Percentiles rank a stretch among this genome's conserved stretches.
Conservation (phyloP, 768 basidiomycete genomes). For the Coprinopsis sp. region DNA sequence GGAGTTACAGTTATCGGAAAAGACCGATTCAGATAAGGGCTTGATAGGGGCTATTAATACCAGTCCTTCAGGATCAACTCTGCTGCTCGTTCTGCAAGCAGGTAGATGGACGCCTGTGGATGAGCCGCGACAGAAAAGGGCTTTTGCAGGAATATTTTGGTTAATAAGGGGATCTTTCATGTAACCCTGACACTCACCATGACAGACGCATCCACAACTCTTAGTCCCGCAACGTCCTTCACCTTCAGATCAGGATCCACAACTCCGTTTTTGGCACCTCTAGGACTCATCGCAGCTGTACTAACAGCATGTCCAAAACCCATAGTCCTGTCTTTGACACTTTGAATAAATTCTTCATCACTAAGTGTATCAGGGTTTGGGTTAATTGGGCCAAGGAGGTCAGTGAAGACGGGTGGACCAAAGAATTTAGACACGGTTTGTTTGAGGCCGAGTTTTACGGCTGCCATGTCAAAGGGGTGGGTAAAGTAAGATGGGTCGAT, state of each 20-base stretch:
- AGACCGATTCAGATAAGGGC: too few species aligned
- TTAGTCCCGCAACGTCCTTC: slow-evolving; percentile 22
- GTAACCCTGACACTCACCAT: slow-evolving; percentile 13
- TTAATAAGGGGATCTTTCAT: background rate
- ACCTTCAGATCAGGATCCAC: slow-evolving; percentile 25
- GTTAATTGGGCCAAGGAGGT: slow-evolving; percentile 7
- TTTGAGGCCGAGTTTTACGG: slow-evolving; percentile 12
- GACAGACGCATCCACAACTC: slow-evolving; percentile 25
- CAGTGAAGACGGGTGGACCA: slow-evolving; percentile 11
- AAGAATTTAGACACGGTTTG: slow-evolving; percentile 9
- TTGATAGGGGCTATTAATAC: too few species aligned
- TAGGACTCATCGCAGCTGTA: slow-evolving; percentile 19
- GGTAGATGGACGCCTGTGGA: slow-evolving; percentile 11
- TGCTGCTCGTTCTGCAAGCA: slow-evolving; percentile 15
- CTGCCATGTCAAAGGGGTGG: slow-evolving; percentile 11
- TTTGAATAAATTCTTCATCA: slow-evolving; percentile 12
- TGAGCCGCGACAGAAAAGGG: slow-evolving; percentile 13
- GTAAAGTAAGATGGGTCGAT: slow-evolving; percentile 10
- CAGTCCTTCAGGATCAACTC: too few species aligned
- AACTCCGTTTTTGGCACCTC: slow-evolving; percentile 20
- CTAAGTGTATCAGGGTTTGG: slow-evolving; percentile 7
- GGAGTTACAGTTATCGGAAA: too few species aligned
- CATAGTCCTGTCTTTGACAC: slow-evolving; percentile 7
- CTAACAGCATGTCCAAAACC: slow-evolving; percentile 18
- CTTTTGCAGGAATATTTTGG: slow-evolving; percentile 1